These are phyloP conservation scores for Wickerhamiella spandovensis DNA, from an alignment of 805 yeast species.

Conservation along the genomic window DNA sequence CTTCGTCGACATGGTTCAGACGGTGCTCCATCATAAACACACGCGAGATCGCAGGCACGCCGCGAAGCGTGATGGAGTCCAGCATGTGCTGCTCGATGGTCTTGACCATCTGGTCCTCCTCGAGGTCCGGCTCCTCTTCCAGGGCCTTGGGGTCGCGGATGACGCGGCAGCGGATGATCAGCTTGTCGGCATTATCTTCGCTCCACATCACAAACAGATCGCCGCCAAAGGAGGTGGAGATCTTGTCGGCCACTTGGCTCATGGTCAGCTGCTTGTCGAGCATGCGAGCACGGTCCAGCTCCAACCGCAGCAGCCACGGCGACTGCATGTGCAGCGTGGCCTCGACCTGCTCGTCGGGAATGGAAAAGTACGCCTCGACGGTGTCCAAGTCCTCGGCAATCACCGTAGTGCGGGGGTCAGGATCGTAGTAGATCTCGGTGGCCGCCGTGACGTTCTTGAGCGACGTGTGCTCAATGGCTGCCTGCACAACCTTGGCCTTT, in stretches of 20 bases:
- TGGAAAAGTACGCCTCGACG: conserved; percentile 91
- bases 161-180: conserved; percentile 95
- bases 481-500: conserved; percentile 85
- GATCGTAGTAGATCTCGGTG: conserved; percentile 94
- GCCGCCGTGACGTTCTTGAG: conserved; percentile 92
- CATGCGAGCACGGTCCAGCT: conserved; percentile 97
- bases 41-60: conserved; percentile 86
- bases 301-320: conserved; percentile 95
- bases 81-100: conserved; percentile 93
- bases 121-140: conserved; percentile 89
- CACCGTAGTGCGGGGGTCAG: conserved; percentile 94
- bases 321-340: conserved; percentile 88
- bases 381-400: conserved; percentile 95
- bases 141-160: conserved; percentile 88
- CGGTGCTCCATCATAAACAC: conserved; percentile 47
- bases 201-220: conserved; percentile 98
- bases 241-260: conserved; percentile 96
- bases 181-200: conserved; percentile 95
- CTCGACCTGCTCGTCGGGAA: conserved; percentile 96
- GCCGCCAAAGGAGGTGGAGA: conserved; percentile 82
- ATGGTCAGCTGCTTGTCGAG: conserved; percentile 93
- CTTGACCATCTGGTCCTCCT: conserved; percentile 92
- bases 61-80: conserved; percentile 86
- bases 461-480: conserved; percentile 94
- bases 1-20: conserved; percentile 37